A percentile compares a stretch with the other conserved stretches of the same genome.
These are phyloP conservation scores for Sarcodon aspratus DNA, from an alignment of 768 basidiomycete species.

Conservation along the genomic window DNA sequence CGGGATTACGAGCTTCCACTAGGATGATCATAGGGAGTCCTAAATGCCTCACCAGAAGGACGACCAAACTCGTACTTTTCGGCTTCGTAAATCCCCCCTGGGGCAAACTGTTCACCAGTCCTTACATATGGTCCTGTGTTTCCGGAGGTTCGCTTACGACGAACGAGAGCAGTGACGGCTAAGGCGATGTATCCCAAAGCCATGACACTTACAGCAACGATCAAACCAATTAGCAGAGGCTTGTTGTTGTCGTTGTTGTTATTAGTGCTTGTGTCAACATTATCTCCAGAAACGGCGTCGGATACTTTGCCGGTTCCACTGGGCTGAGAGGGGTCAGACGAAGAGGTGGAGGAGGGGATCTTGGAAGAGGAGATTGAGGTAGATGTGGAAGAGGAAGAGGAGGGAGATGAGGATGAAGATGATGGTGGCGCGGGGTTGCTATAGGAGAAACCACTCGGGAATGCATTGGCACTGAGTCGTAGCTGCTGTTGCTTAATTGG, in stretches of 20 bases:
- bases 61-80: background rate
- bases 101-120: background rate
- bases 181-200: background rate
- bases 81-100: background rate
- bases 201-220: background rate
- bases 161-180: background rate
- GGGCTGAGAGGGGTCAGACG: too few relatives aligned
- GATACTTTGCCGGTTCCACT: too few relatives aligned
- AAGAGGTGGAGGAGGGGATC: too few relatives aligned
- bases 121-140: background rate
- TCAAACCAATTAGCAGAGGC: background rate
- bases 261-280: background rate
- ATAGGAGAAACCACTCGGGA: background rate
- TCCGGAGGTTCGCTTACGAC: background rate
- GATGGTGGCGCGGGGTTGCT: slow-evolving; percentile 11
- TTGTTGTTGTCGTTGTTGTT: background rate
- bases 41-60: background rate
- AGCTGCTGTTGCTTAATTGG: slow-evolving; percentile 16
- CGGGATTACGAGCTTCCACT: background rate
- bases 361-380: background rate
- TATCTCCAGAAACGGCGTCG: background rate
- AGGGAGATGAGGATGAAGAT: background rate
- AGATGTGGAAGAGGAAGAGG: background rate
- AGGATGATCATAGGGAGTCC: background rate
- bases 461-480: background rate